Conservation (phyloP, 1,139 yeast genomes). For the Geotrichum klebahnii region DNA sequence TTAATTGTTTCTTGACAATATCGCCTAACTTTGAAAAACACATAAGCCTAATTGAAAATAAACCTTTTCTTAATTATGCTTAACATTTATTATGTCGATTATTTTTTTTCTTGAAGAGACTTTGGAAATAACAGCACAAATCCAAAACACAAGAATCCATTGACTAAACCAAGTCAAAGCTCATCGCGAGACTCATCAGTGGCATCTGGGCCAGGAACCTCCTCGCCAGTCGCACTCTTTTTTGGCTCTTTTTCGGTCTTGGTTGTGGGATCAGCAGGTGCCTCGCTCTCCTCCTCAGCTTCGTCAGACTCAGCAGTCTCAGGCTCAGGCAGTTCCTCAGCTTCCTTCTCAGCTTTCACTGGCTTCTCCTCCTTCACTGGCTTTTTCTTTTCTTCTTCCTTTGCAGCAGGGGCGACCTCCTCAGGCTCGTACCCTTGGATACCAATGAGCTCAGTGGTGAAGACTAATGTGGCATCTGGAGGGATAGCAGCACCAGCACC, state of each 20-base stretch:
- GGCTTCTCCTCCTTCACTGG: no score
- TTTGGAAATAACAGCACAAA: background rate
- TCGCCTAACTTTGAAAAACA: no score
- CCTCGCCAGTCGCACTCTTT: slow-evolving; percentile 6
- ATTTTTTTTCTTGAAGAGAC: background rate
- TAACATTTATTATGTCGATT: no score
- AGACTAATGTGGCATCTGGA: slow-evolving; percentile 57
- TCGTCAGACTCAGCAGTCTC: slow-evolving; percentile 4
- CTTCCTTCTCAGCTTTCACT: slow-evolving; percentile 21
- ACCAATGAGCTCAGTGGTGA: slow-evolving; percentile 37
- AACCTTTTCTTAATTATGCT: no score
- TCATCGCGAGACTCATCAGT: slow-evolving; percentile 12
- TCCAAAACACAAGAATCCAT: background rate
- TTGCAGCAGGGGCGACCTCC: slow-evolving; percentile 4
- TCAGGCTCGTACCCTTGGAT: slow-evolving; percentile 29
- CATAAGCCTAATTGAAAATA: no score
- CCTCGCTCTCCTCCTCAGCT: slow-evolving; percentile 7
- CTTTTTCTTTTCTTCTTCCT: slow-evolving; percentile 5
- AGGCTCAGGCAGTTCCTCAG: slow-evolving; percentile 14
- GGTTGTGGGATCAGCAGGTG: slow-evolving; percentile 8
- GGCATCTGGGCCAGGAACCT: slow-evolving; percentile 6
- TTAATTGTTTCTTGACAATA: no score
- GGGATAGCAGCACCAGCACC: slow-evolving; percentile 79
- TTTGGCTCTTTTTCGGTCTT: slow-evolving; percentile 1
- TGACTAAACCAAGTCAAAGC: slow-evolving; percentile 11